phyloP scores from a whole-genome alignment of 345 rosid genomes.

The Lepidium didymum region DNA sequence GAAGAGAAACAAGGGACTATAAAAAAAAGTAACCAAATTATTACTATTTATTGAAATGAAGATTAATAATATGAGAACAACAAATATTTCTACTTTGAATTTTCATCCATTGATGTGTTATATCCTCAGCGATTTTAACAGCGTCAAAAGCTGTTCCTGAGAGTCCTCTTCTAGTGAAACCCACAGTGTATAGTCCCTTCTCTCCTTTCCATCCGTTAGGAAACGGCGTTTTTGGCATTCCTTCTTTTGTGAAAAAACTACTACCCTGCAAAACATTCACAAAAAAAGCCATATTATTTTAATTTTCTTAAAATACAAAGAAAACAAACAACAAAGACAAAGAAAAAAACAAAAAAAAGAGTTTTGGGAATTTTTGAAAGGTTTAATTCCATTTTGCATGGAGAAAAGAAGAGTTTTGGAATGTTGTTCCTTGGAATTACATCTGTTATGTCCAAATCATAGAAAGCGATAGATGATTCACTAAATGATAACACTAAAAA shows the following conservation, averaged over 20 bases:
- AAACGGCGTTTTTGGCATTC: slow-evolving; percentile 79
- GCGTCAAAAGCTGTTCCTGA: slow-evolving; percentile 74
- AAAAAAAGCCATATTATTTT: background rate
- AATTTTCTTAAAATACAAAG: background rate
- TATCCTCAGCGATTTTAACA: slow-evolving; percentile 55
- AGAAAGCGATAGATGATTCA: slow-evolving; percentile 27
- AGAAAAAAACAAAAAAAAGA: background rate
- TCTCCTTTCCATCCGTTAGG: slow-evolving; percentile 90
- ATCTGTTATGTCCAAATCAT: slow-evolving; percentile 18
- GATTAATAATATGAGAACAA: slow-evolving; percentile 38
- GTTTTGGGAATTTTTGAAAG: background rate
- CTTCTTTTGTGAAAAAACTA: slow-evolving; percentile 71
- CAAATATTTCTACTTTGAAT: slow-evolving; percentile 7
- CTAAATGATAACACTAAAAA: slow-evolving; percentile 16
- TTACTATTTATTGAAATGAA: slow-evolving; percentile 16
- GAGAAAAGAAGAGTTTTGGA: slow-evolving; percentile 33
- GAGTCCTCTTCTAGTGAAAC: slow-evolving; percentile 83
- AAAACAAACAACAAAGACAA: too few relatives aligned
- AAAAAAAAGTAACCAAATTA: background rate
- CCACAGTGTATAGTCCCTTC: slow-evolving; percentile 76
- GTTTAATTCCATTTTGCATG: slow-evolving; percentile 30
- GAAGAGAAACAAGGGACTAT: too few relatives aligned
- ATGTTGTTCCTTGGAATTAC: slow-evolving; percentile 17
- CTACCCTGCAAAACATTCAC: slow-evolving; percentile 33
- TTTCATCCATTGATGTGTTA: slow-evolving; percentile 50